These are phyloP conservation scores for Platismatia glauca DNA, from an alignment of 495 filamentous ascomycete species.

Conservation along the genomic window DNA sequence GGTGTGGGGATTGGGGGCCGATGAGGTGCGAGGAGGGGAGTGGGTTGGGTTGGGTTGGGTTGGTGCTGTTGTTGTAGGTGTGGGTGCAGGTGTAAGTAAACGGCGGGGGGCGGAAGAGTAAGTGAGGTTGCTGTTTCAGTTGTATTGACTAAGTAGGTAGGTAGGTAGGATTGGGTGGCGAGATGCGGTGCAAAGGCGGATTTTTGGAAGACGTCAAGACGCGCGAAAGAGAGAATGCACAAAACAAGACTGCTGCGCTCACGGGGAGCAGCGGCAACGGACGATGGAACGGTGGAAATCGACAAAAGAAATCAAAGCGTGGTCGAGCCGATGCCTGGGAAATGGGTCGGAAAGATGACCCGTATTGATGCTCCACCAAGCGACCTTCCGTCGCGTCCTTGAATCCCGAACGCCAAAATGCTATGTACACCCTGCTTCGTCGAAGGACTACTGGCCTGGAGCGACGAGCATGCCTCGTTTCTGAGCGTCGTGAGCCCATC, in stretches of 20 bases:
- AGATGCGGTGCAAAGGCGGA: too few relatives aligned
- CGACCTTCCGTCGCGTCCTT: not conserved
- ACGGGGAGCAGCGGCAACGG: not conserved
- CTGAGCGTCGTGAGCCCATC: constrained; percentile 70
- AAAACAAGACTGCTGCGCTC: too few relatives aligned
- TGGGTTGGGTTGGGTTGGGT: too few relatives aligned
- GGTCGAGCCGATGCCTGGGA: not conserved
- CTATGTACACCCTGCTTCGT: constrained; percentile 30
- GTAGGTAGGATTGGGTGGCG: too few relatives aligned
- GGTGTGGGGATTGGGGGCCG: too few relatives aligned
- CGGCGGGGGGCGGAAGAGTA: too few relatives aligned
- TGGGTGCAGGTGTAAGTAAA: too few relatives aligned
- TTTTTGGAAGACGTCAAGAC: not conserved
- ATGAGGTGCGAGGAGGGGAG: too few relatives aligned
- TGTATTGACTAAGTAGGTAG: too few relatives aligned
- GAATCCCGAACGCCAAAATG: not conserved
- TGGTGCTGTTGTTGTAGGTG: too few relatives aligned
- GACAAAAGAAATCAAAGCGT: not conserved
- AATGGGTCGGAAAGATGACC: not conserved
- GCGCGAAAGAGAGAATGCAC: not conserved
- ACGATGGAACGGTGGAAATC: not conserved
- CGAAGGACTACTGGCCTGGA: constrained; percentile 60
- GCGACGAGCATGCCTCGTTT: constrained; percentile 76
- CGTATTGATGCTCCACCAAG: not conserved
- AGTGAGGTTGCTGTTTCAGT: too few relatives aligned